Conservation (phyloP, 1,284 basidiomycete species). For the Boletellus deceptivus region DNA sequence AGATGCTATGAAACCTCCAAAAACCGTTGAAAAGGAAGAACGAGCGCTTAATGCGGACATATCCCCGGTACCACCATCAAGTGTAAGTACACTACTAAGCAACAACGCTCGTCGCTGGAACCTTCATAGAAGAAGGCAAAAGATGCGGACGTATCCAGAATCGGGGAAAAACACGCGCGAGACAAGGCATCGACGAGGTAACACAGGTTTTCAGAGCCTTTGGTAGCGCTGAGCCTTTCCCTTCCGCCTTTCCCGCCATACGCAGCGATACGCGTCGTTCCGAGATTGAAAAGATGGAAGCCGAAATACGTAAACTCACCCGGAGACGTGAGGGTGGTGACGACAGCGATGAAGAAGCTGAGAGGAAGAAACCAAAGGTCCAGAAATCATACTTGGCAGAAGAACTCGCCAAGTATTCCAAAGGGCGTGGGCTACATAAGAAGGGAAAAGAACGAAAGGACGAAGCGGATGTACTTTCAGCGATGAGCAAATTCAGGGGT, state of each 20-base stretch:
- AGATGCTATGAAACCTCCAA: conserved; percentile 15
- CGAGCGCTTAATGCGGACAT: conserved; percentile 1
- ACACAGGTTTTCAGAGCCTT: neutral
- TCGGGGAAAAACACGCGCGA: conserved; percentile 70
- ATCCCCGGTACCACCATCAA: conserved; percentile 6
- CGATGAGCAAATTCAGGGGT: conserved; percentile 69
- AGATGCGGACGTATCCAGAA: conserved; percentile 59
- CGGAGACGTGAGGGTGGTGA: conserved; percentile 50
- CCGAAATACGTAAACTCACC: conserved; percentile 76
- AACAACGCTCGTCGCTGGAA: neutral
- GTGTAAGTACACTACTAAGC: conserved; percentile 12
- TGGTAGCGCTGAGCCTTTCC: conserved; percentile 4
- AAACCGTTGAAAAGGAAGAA: conserved; percentile 14
- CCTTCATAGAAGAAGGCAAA: conserved; percentile 37
- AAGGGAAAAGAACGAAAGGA: conserved; percentile 57
- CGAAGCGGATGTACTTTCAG: conserved; percentile 74
- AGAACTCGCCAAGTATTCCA: conserved; percentile 77
- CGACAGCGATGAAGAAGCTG: conserved; percentile 58
- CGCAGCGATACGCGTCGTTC: conserved; percentile 64
- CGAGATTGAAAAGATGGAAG: conserved; percentile 87
- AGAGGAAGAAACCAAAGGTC: conserved; percentile 57
- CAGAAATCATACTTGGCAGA: conserved; percentile 75
- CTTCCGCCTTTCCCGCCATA: neutral
- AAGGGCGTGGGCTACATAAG: conserved; percentile 57
- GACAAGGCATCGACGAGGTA: conserved; percentile 62